Evolutionary conservation across 805 yeast species (phyloP).

Genomic region (Barnettozyma siamensis): DNA sequence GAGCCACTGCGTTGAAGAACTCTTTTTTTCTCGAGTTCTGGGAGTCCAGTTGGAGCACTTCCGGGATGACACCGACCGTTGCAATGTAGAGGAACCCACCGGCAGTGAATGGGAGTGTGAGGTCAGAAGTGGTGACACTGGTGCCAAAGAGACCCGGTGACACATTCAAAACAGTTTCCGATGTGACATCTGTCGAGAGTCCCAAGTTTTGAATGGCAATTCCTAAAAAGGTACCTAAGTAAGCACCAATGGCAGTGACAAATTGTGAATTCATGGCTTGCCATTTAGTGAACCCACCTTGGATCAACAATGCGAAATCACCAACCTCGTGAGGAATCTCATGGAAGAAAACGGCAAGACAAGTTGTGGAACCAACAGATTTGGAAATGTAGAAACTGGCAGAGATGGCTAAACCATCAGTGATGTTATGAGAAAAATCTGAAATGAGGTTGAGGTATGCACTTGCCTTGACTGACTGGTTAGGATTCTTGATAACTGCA

Average conservation of each 20-base stretch:
- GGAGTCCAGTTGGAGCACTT: constrained; percentile 43
- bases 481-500: constrained; percentile 30
- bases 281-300: constrained; percentile 61
- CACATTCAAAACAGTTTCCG: constrained; percentile 1
- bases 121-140: constrained; percentile 43
- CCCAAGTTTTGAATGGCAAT: constrained; percentile 45
- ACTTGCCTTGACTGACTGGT: constrained; percentile 33
- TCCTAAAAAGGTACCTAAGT: constrained; percentile 60
- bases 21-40: constrained; percentile 35
- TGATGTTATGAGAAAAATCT: constrained; percentile 67
- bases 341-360: constrained; percentile 66
- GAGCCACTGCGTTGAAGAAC: constrained; percentile 35
- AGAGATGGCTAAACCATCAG: constrained; percentile 73
- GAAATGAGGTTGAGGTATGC: constrained; percentile 65
- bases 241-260: constrained; percentile 59
- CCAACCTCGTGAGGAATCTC: constrained; percentile 82
- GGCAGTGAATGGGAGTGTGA: constrained; percentile 65
- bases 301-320: constrained; percentile 66
- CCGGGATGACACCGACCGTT: constrained; percentile 71
- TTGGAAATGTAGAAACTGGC: constrained; percentile 60
- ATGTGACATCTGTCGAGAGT: constrained; percentile 1
- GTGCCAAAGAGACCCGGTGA: constrained; percentile 43
- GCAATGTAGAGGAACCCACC: constrained; percentile 75
- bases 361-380: constrained; percentile 60
- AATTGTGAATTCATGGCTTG: constrained; percentile 65